Percentiles rank a stretch among this genome's conserved stretches.
phyloP scores from a whole-genome alignment of 139 green algal genomes.

The Volvox reticuliferus region DNA sequence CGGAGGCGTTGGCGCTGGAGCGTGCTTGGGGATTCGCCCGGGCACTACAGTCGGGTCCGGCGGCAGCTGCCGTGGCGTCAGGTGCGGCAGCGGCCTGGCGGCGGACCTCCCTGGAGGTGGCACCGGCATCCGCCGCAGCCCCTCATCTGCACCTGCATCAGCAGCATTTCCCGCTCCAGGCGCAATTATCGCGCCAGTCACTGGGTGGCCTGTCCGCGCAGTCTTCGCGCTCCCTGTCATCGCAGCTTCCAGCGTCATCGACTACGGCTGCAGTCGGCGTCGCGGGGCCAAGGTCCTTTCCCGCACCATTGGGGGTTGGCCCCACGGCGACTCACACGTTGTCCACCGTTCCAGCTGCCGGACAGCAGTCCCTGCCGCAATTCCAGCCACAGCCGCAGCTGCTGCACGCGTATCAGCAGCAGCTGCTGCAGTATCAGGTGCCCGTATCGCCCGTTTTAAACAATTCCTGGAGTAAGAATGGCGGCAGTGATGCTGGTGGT shows the following conservation, averaged over 20 bases:
- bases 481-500: background rate
- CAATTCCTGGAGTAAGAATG: background rate
- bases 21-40: constrained; percentile 2
- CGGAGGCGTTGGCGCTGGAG: constrained; percentile 22
- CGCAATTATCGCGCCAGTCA: background rate
- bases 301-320: background rate
- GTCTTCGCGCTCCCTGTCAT: background rate
- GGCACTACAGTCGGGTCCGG: background rate
- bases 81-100: background rate
- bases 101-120: background rate
- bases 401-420: background rate
- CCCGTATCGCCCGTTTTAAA: background rate
- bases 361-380: background rate
- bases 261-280: background rate
- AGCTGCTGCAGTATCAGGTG: background rate
- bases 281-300: background rate
- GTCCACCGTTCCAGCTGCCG: background rate
- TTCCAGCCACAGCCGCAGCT: background rate
- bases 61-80: background rate
- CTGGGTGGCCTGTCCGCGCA: background rate
- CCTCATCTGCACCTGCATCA: background rate
- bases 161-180: background rate
- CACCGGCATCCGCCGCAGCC: background rate
- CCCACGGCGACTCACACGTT: no score
- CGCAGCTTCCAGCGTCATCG: background rate